Percentiles rank a stretch among this genome's conserved stretches.
Conservation (phyloP, 2,329 filamentous ascomycete genomes). For the Westerdykella aurantiaca region DNA sequence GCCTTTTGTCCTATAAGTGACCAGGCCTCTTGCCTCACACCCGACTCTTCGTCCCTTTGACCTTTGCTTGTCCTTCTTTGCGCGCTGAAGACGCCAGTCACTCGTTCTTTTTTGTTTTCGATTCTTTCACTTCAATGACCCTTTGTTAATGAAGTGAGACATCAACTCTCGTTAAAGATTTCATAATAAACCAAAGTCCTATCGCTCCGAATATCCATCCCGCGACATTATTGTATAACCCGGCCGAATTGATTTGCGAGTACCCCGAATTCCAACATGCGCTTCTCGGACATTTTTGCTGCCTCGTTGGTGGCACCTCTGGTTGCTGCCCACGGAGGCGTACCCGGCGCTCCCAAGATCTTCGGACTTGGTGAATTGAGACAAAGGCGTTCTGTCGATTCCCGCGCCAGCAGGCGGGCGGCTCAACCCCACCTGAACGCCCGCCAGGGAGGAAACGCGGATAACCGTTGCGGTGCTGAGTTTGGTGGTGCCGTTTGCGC, state of each 20-base stretch:
- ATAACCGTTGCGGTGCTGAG: conserved; percentile 26
- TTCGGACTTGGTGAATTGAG: conserved; percentile 17
- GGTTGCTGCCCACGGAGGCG: conserved; percentile 27
- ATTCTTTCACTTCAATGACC: conserved; percentile 1
- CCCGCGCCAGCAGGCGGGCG: conserved; percentile 2
- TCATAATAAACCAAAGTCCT: neutral
- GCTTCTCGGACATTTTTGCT: conserved; percentile 24
- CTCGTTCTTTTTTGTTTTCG: conserved; percentile 16
- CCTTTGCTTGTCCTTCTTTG: conserved; percentile 16
- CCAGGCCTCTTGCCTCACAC: too few relatives aligned
- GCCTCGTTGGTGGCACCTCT: conserved; percentile 24
- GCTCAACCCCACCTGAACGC: conserved; percentile 18
- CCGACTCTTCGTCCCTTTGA: neutral
- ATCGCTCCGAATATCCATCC: neutral
- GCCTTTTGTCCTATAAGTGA: too few relatives aligned
- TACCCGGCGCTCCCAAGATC: conserved; percentile 28
- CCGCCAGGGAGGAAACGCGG: conserved; percentile 26
- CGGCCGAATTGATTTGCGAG: neutral
- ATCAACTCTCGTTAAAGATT: neutral
- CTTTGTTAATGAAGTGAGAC: neutral
- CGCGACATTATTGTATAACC: neutral
- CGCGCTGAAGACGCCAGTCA: conserved; percentile 20
- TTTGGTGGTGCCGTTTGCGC: conserved; percentile 23
- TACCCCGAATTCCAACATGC: conserved; percentile 16
- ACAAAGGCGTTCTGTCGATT: neutral